phyloP scores from a whole-genome alignment of 306 rosid genomes.

The Neltuma alba region DNA sequence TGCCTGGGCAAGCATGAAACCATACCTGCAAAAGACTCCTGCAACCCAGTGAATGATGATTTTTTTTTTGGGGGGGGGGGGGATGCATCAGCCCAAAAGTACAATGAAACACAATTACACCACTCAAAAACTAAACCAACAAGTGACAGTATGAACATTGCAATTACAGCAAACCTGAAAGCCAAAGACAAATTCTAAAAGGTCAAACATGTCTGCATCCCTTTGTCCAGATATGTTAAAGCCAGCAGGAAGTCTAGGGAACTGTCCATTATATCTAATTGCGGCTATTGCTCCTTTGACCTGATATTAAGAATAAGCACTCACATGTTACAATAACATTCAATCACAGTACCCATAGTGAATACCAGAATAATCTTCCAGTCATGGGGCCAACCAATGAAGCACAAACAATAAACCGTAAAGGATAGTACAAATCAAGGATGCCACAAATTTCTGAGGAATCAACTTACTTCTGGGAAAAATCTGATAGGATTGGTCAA shows the following conservation, averaged over 20 bases:
- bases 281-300: slow-evolving; percentile 86
- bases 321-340: slow-evolving; percentile 31
- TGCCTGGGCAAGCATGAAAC: neutral
- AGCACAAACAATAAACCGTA: neutral
- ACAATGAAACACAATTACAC: neutral
- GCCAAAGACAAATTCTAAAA: slow-evolving; percentile 85
- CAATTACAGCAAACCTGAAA: slow-evolving; percentile 74
- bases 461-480: slow-evolving; percentile 88
- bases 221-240: slow-evolving; percentile 70
- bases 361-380: slow-evolving; percentile 22
- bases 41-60: neutral
- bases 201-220: slow-evolving; percentile 91
- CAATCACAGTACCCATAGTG: neutral
- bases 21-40: neutral
- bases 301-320: slow-evolving; percentile 54
- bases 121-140: slow-evolving; percentile 9
- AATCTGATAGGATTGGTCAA: slow-evolving; percentile 84
- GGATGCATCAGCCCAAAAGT: neutral
- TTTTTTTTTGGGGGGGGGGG: neutral
- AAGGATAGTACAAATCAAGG: neutral
- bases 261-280: slow-evolving; percentile 74
- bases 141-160: neutral
- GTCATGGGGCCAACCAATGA: slow-evolving; percentile 8
- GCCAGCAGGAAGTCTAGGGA: slow-evolving; percentile 78
- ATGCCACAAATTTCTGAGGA: slow-evolving; percentile 24